These are phyloP conservation scores for Schrenkiella parvula DNA, from an alignment of 345 rosid genomes.

Conservation along the genomic window DNA sequence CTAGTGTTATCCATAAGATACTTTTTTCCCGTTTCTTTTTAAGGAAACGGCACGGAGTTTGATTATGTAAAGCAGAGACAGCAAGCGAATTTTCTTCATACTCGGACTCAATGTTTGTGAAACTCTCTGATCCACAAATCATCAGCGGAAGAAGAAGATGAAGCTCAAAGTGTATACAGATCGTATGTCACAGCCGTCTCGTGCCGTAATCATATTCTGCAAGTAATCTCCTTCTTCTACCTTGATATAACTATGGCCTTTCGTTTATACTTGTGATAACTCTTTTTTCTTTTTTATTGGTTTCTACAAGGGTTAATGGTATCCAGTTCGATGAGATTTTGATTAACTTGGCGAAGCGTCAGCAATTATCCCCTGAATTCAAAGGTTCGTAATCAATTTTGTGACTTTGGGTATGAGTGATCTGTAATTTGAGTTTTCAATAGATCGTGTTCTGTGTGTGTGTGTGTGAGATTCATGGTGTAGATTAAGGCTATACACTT, in stretches of 20 bases:
- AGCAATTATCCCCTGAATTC: slow-evolving; percentile 62
- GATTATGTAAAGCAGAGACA: not conserved
- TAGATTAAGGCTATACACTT: too few relatives aligned
- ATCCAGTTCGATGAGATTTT: slow-evolving; percentile 75
- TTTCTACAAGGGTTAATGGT: slow-evolving; percentile 47
- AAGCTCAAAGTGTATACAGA: slow-evolving; percentile 68
- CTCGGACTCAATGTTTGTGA: not conserved
- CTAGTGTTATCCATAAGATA: not conserved
- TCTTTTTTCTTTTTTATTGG: not conserved
- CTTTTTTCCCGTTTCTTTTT: not conserved
- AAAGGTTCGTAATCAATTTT: slow-evolving; percentile 57
- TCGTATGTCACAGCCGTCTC: slow-evolving; percentile 78
- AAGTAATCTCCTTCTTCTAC: slow-evolving; percentile 39
- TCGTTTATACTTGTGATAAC: too few relatives aligned
- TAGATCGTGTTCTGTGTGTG: not conserved
- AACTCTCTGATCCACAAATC: slow-evolving; percentile 21
- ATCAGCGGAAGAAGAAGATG: slow-evolving; percentile 33
- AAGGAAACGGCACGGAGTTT: not conserved
- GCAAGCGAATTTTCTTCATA: not conserved
- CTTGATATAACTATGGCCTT: not conserved
- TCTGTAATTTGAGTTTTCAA: not conserved
- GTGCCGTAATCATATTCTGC: slow-evolving; percentile 86
- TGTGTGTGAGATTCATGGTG: not conserved
- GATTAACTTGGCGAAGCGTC: slow-evolving; percentile 45
- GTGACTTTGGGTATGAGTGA: too few relatives aligned